phyloP scores from a whole-genome alignment of 768 basidiomycete species.

The Zangia roseola region DNA sequence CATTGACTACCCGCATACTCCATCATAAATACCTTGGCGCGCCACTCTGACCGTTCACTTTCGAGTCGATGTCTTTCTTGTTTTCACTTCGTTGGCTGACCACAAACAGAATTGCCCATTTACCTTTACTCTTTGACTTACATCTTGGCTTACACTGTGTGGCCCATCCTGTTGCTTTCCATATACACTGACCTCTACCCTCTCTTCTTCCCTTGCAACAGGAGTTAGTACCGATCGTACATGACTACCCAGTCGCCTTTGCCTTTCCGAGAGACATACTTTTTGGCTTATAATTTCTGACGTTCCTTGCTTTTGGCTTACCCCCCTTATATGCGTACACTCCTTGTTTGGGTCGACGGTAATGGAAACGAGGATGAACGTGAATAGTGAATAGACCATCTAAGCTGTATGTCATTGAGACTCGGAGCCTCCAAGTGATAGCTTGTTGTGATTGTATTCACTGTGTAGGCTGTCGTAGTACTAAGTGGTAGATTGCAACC shows the following conservation, averaged over 20 bases:
- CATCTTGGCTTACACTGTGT: conserved; percentile 1
- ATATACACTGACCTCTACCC: conserved; percentile 3
- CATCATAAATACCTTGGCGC: conserved; percentile 16
- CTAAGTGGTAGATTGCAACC: too few species aligned
- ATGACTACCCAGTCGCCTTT: conserved; percentile 5
- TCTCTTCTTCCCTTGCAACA: conserved; percentile 10
- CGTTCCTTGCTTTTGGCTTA: not conserved
- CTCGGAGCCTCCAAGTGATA: too few species aligned
- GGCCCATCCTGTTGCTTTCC: conserved; percentile 4
- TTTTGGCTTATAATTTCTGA: not conserved
- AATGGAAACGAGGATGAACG: conserved; percentile 3
- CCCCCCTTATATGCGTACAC: not conserved
- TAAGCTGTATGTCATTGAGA: not conserved
- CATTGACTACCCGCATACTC: not conserved
- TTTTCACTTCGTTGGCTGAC: not conserved
- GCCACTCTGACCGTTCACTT: conserved; percentile 5
- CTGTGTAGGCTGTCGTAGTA: too few species aligned
- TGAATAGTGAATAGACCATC: not conserved
- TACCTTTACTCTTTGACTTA: not conserved
- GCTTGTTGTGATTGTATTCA: too few species aligned
- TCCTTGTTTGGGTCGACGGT: conserved; percentile 6
- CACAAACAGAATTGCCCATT: conserved; percentile 1
- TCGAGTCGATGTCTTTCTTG: conserved; percentile 5
- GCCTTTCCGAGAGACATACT: not conserved
- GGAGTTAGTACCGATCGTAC: conserved; percentile 17